phyloP scores from a whole-genome alignment of 1,139 yeast species.

The Suhomyces bolitotheri region DNA sequence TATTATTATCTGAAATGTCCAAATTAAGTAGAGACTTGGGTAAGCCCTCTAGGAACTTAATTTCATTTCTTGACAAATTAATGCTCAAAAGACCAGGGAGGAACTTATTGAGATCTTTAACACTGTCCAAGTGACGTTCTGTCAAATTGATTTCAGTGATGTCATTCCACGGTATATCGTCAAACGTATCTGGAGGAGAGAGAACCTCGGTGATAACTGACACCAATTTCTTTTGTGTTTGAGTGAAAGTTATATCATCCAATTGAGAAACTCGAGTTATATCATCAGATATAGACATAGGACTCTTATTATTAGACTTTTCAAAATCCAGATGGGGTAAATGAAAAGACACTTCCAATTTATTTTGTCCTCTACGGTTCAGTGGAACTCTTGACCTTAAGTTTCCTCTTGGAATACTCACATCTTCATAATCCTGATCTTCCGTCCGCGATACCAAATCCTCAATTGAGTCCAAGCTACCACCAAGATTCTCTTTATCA shows the following conservation, averaged over 20 bases:
- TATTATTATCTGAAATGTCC: constrained; percentile 36
- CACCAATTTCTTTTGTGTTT: constrained; percentile 46
- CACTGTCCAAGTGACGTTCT: constrained; percentile 33
- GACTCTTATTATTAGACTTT: constrained; percentile 20
- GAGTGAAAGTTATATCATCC: constrained; percentile 52
- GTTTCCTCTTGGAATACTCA: constrained; percentile 4
- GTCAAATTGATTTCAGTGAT: constrained; percentile 39
- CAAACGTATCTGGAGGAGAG: constrained; percentile 25
- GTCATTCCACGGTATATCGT: constrained; percentile 44
- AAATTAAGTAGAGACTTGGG: constrained; percentile 42
- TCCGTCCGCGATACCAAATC: constrained; percentile 34
- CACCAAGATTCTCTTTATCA: constrained; percentile 29
- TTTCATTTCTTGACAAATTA: constrained; percentile 43
- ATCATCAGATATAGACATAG: constrained; percentile 25
- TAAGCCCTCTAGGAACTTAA: constrained; percentile 50
- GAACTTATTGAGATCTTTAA: constrained; percentile 46
- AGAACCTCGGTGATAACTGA: constrained; percentile 49
- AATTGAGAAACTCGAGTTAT: constrained; percentile 46
- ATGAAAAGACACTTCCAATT: constrained; percentile 46
- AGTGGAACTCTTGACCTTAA: constrained; percentile 4
- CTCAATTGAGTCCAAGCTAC: constrained; percentile 47
- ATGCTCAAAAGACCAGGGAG: constrained; percentile 44
- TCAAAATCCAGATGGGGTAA: constrained; percentile 29
- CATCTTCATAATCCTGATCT: constrained; percentile 12
- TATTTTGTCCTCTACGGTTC: constrained; percentile 19